phyloP scores from a whole-genome alignment of 352 stramenopile genomes.

The Chrysophaeum taylorii region DNA sequence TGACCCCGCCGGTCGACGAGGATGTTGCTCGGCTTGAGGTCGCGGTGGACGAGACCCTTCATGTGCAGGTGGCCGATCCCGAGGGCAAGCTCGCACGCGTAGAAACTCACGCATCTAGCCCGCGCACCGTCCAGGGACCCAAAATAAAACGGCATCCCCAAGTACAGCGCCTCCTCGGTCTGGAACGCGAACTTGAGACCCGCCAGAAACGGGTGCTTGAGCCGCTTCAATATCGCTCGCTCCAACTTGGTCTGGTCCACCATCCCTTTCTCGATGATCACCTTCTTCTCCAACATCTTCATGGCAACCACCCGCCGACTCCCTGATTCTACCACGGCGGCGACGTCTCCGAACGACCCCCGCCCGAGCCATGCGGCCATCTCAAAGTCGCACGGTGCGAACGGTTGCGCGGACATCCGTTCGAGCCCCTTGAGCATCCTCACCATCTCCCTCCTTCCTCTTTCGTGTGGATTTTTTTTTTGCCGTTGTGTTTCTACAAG shows the following conservation, averaged over 20 bases:
- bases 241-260: slow-evolving; percentile 67
- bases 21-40: slow-evolving; percentile 28
- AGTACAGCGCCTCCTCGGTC: slow-evolving; percentile 64
- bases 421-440: no score
- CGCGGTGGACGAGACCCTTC: slow-evolving; percentile 17
- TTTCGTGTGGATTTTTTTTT: no score
- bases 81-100: background rate
- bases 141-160: slow-evolving; percentile 76
- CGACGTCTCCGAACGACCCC: no score
- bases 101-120: no score
- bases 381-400: no score
- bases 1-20: slow-evolving; percentile 15
- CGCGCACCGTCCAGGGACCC: no score
- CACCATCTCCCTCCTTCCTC: no score
- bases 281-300: slow-evolving; percentile 73
- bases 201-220: slow-evolving; percentile 71
- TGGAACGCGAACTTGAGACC: slow-evolving; percentile 70
- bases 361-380: no score
- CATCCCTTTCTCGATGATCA: slow-evolving; percentile 75
- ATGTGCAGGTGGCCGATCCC: background rate
- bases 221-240: slow-evolving; percentile 69
- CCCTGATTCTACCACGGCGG: no score
- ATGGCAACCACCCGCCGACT: no score
- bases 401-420: no score
- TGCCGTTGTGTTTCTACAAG: no score